phyloP scores from a whole-genome alignment of 2,329 filamentous ascomycete species.

The Exophiala sp. region DNA sequence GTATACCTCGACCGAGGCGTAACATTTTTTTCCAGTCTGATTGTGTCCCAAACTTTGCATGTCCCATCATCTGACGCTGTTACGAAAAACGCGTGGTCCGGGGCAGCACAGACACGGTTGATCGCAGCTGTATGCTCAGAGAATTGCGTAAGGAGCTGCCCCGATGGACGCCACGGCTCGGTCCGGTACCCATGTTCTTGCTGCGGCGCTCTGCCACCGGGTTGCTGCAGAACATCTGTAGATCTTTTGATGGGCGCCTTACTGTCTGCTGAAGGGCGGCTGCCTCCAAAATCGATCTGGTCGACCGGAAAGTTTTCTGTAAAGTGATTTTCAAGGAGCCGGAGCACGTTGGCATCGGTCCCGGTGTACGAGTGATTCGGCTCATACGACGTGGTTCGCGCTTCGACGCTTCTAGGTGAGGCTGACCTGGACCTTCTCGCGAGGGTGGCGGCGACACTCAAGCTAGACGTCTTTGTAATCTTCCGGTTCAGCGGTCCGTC shows the following conservation, averaged over 20 bases:
- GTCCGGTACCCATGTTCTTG: conserved; percentile 17
- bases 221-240: conserved; percentile 42
- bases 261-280: conserved; percentile 61
- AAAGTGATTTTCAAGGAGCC: conserved; percentile 77
- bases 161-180: conserved; percentile 74
- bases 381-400: conserved; percentile 44
- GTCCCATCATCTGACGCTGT: conserved; percentile 87
- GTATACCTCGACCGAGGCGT: conserved; percentile 81
- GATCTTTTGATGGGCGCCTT: conserved; percentile 50
- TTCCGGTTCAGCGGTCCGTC: conserved; percentile 47
- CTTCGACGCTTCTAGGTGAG: conserved; percentile 21
- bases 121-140: conserved; percentile 79
- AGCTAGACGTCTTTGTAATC: conserved; percentile 34
- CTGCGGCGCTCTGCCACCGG: conserved; percentile 11
- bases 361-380: conserved; percentile 79
- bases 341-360: conserved; percentile 59
- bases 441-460: conserved; percentile 35
- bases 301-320: conserved; percentile 57
- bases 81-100: conserved; percentile 90
- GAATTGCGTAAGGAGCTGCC: conserved; percentile 79
- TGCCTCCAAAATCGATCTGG: conserved; percentile 65
- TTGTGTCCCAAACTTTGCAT: conserved; percentile 90
- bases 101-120: conserved; percentile 73
- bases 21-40: conserved; percentile 82
- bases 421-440: conserved; percentile 27